Evolutionary conservation across 2,329 filamentous ascomycete genomes (phyloP), one percentile per base, ranked within the genome.

Genomic region (Ceratocystis harringtonii): DNA sequence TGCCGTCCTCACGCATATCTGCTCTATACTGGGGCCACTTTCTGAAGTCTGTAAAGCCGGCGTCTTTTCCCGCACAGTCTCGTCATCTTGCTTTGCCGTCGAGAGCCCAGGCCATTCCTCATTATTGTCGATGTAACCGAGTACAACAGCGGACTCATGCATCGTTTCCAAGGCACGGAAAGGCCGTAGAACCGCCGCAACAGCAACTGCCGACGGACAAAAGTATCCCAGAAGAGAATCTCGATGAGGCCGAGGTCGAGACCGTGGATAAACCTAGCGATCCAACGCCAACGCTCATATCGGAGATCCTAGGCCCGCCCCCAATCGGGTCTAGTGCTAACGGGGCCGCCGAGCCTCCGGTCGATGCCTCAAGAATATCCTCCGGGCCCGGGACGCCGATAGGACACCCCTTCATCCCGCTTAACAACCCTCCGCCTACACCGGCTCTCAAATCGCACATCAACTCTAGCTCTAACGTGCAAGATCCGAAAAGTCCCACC

Each of bases 131-230:
- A 19, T 36, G 30, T 8, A 36, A 3, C 55, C 55, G 28, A n/a
- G 55, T 44, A 15, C 63, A 62, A n/a, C 32, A n/a, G 45, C 57
- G 62, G 10, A 17, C 8, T 5, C 64, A 61, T 41, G 55, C 62
- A 8, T 67, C 65, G 7, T 67, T 66, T 43, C 64, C 64, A 2
- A 65, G 68, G 17, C 67, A 66, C 30, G 68, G 68, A 22, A 69
- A 69, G 55, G 68, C 68, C 30, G 66, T 69, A 10, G 63, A 68
- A 63, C 41, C 52, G 7, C 36, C 41, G 15, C 43, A 64, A 19
- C 52, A 62, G 61, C 25, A 17, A 32, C 19, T 25, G 32, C 10
- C 45, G 44, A 32, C 28, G 61, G 45, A 43, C 15, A 36, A 65
- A 30, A 17, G 10, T 28, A 43, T 30, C 36, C n/a, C 22, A 2